These are phyloP conservation scores for Parascedosporium putredinis DNA, from an alignment of 2,329 filamentous ascomycete species.

Conservation along the genomic window DNA sequence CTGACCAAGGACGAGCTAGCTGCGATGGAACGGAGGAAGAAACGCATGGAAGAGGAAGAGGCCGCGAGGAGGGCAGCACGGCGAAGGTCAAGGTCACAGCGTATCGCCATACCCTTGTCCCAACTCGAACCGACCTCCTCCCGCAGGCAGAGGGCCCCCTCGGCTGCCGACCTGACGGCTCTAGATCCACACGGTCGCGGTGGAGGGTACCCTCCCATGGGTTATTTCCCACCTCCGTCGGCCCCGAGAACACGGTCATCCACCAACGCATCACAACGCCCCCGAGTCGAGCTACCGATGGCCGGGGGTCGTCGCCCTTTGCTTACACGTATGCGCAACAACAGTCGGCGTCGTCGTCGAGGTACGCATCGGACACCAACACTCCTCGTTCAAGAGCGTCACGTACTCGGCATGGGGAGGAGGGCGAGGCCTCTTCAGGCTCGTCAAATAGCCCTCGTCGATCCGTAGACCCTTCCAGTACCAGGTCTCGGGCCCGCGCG, in stretches of 20 bases:
- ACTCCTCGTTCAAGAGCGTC: constrained; percentile 21
- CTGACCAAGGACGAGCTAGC: constrained; percentile 71
- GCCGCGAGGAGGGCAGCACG: constrained; percentile 20
- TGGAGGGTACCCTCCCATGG: constrained; percentile 36
- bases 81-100: constrained; percentile 29
- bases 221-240: constrained; percentile 39
- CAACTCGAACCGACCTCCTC: constrained; percentile 34
- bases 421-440: constrained; percentile 20
- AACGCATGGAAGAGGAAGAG: constrained; percentile 43
- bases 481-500: constrained; percentile 35
- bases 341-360: constrained; percentile 19
- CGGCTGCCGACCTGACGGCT: constrained; percentile 25
- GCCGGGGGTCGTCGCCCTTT: constrained; percentile 31
- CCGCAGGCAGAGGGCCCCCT: constrained; percentile 13
- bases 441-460: constrained; percentile 17
- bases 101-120: constrained; percentile 42
- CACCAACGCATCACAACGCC: constrained; percentile 28
- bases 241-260: constrained; percentile 29
- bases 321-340: constrained; percentile 33
- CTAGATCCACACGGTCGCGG: constrained; percentile 21
- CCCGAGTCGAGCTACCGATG: constrained; percentile 22
- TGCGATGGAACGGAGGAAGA: constrained; percentile 60
- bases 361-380: constrained; percentile 35
- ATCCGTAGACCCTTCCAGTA: constrained; percentile 40
- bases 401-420: constrained; percentile 21